These are phyloP conservation scores for Coemansia erecta DNA, from an alignment of 192 early-diverging fungal genomes.

Conservation along the genomic window DNA sequence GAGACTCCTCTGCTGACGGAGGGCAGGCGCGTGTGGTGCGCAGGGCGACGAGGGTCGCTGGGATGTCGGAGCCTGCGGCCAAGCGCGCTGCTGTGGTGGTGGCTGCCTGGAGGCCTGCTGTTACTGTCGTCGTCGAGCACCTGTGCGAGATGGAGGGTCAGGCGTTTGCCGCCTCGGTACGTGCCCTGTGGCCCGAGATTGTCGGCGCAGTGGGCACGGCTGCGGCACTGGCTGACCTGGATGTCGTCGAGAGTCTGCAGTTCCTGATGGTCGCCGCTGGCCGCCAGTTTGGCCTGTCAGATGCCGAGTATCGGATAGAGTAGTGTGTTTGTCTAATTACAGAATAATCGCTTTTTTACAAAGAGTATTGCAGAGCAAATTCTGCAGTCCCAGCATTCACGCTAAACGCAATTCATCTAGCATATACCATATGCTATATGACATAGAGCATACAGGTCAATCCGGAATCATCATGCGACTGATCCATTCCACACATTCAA, in stretches of 20 bases:
- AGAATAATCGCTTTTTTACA: too few species aligned
- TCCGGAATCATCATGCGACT: too few species aligned
- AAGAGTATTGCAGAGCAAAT: too few species aligned
- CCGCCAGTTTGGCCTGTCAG: constrained; percentile 7
- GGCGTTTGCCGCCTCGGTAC: neutral
- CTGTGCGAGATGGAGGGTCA: constrained; percentile 10
- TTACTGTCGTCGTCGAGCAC: constrained; percentile 13
- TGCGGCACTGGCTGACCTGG: constrained; percentile 26
- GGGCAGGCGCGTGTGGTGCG: neutral
- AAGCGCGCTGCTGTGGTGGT: constrained; percentile 22
- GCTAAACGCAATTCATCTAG: too few species aligned
- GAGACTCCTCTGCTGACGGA: neutral
- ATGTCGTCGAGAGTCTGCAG: constrained; percentile 35
- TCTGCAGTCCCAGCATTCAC: too few species aligned
- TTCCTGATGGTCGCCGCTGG: constrained; percentile 24
- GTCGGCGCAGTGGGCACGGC: constrained; percentile 39
- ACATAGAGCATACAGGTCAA: too few species aligned
- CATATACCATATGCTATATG: too few species aligned
- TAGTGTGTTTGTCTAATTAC: neutral
- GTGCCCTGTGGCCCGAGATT: constrained; percentile 20
- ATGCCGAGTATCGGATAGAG: constrained; percentile 2
- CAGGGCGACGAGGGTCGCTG: neutral
- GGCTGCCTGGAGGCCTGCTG: constrained; percentile 24
- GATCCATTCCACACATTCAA: too few species aligned
- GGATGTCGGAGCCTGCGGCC: constrained; percentile 11